Conservation (phyloP, 257 asterid species). For the Osmanthus fragrans region DNA sequence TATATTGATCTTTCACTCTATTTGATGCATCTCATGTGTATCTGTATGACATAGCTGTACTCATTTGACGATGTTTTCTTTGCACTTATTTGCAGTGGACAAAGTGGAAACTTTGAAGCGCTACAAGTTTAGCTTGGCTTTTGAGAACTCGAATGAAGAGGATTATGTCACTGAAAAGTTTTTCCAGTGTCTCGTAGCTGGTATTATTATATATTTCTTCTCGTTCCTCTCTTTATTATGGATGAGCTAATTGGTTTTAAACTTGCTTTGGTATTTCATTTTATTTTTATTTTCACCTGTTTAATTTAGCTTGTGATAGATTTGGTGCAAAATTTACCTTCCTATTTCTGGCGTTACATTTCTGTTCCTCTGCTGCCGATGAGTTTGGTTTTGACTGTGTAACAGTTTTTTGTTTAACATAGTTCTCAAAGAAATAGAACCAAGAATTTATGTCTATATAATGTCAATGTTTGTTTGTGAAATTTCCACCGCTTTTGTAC, state of each 20-base stretch:
- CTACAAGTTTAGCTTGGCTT: constrained; percentile 94
- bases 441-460: neutral
- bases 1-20: neutral
- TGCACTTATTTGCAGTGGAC: constrained; percentile 71
- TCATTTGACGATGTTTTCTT: neutral
- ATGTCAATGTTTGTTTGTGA: neutral
- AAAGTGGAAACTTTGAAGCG: constrained; percentile 73
- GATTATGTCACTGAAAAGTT: constrained; percentile 96
- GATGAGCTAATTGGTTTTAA: constrained; percentile 17
- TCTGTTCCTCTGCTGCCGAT: neutral
- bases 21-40: constrained; percentile 1
- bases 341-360: neutral
- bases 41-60: neutral
- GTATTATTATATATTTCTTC: constrained; percentile 40
- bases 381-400: neutral
- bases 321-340: neutral
- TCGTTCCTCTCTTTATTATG: constrained; percentile 8
- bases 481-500: constrained; percentile 5
- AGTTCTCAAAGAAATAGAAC: neutral
- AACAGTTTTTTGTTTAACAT: neutral
- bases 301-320: neutral
- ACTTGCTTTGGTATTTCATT: neutral
- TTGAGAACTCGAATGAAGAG: constrained; percentile 96
- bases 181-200: constrained; percentile 97
- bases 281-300: neutral